Conservation (phyloP, 75 land plant genomes). For the Sequoia sempervirens region DNA sequence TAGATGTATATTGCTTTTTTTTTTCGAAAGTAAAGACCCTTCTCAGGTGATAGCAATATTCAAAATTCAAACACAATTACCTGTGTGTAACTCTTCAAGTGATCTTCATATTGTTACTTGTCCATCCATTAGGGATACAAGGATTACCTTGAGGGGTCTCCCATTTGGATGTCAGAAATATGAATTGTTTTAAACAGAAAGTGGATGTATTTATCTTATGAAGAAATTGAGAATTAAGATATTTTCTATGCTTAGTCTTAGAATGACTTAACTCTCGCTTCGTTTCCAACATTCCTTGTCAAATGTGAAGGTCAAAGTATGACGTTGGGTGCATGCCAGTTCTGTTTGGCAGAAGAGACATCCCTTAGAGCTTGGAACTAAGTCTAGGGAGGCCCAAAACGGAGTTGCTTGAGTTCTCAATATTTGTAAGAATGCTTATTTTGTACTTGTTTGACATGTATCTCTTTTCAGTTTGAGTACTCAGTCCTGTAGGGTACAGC, state of each 20-base stretch:
- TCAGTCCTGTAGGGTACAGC: neutral
- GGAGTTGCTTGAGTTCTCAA: neutral
- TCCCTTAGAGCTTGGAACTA: too few species aligned
- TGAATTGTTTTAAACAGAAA: neutral
- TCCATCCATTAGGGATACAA: neutral
- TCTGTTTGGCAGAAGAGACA: neutral
- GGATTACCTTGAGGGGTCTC: neutral
- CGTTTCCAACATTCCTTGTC: neutral
- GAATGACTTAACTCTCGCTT: neutral
- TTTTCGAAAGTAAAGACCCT: neutral
- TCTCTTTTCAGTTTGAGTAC: neutral
- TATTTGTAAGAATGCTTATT: neutral
- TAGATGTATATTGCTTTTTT: neutral
- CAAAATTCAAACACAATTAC: neutral
- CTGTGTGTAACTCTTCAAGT: neutral
- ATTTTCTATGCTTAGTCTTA: neutral
- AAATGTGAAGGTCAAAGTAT: too few species aligned
- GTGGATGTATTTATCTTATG: too few species aligned
- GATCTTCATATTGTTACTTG: neutral
- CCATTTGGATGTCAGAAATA: neutral
- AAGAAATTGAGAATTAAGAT: neutral
- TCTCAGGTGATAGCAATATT: neutral
- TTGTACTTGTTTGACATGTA: neutral
- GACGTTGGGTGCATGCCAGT: neutral
- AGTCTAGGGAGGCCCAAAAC: neutral